phyloP scores from a whole-genome alignment of 441 rosid genomes.

The Pelargonium citronellum region DNA sequence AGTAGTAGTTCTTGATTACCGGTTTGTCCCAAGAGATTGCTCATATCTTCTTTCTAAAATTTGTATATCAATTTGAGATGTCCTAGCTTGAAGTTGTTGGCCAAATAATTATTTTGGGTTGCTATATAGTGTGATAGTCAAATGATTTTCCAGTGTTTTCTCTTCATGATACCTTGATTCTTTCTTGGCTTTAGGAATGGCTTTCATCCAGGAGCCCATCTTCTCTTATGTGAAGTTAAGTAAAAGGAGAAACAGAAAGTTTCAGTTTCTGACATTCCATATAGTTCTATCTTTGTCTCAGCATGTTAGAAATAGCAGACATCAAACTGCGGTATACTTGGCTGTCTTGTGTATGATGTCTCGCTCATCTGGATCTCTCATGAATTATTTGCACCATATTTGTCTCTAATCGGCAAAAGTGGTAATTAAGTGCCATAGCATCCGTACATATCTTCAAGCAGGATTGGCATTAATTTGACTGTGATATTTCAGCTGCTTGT shows the following conservation, averaged over 20 bases:
- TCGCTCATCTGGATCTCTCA: constrained; percentile 1
- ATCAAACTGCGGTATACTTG: background rate
- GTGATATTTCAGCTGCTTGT: constrained; percentile 8
- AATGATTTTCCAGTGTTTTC: background rate
- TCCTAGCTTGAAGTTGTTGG: background rate
- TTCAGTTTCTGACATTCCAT: background rate
- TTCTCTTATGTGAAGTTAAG: constrained; percentile 1
- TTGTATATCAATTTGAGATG: background rate
- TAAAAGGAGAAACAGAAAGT: background rate
- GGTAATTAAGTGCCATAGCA: background rate
- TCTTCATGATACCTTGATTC: background rate
- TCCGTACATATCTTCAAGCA: background rate
- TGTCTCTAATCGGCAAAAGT: background rate
- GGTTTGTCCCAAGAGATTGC: background rate
- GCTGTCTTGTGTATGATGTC: background rate
- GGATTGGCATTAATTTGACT: background rate
- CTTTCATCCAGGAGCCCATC: constrained; percentile 1
- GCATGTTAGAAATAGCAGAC: background rate
- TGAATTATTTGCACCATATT: background rate
- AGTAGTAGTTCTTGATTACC: background rate
- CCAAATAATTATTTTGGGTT: background rate
- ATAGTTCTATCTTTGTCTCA: background rate
- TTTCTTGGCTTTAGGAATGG: background rate
- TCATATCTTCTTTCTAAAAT: no score
- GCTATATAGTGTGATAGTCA: background rate